These are phyloP conservation scores for Colletotrichum destructivum DNA, from an alignment of 2,329 filamentous ascomycete genomes.

Conservation along the genomic window DNA sequence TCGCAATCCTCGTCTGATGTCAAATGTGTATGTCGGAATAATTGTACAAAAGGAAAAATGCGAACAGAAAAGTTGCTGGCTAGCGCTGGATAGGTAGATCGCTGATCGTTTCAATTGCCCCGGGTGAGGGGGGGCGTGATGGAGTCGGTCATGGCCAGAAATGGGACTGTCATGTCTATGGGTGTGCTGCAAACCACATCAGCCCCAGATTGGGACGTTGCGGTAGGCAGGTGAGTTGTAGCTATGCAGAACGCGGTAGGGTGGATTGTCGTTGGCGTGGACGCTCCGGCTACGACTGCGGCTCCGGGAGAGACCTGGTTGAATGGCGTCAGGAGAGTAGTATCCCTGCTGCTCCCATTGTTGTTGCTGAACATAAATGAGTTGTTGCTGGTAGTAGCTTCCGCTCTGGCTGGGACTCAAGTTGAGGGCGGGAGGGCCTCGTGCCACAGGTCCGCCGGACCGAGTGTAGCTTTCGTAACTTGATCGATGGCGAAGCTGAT, in stretches of 20 bases:
- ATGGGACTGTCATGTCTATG: constrained; percentile 15
- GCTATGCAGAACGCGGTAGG: constrained; percentile 70
- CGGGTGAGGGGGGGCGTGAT: neutral
- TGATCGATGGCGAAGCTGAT: constrained; percentile 51
- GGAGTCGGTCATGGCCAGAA: constrained; percentile 41
- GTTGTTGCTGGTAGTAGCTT: constrained; percentile 40
- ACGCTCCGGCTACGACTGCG: constrained; percentile 32
- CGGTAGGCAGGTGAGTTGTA: constrained; percentile 72
- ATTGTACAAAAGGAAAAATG: constrained; percentile 26
- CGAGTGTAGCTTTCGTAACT: constrained; percentile 50
- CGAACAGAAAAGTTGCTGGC: constrained; percentile 10
- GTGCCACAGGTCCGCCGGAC: constrained; percentile 41
- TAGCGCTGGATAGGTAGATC: neutral
- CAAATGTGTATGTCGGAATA: constrained; percentile 2
- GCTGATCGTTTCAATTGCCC: constrained; percentile 31
- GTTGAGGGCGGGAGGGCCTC: constrained; percentile 33
- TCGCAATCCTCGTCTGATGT: neutral
- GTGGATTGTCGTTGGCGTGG: constrained; percentile 48
- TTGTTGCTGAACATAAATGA: constrained; percentile 42
- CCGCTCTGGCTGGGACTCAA: constrained; percentile 29
- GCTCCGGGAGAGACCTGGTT: constrained; percentile 50
- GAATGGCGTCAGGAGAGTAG: constrained; percentile 45
- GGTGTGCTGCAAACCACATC: constrained; percentile 25
- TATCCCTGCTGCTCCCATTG: constrained; percentile 50
- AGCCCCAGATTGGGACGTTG: constrained; percentile 71